A percentile compares a stretch with the other conserved stretches of the same genome.
These are phyloP conservation scores for Apiospora hydei DNA, from an alignment of 2,329 filamentous ascomycete genomes.

Conservation along the genomic window DNA sequence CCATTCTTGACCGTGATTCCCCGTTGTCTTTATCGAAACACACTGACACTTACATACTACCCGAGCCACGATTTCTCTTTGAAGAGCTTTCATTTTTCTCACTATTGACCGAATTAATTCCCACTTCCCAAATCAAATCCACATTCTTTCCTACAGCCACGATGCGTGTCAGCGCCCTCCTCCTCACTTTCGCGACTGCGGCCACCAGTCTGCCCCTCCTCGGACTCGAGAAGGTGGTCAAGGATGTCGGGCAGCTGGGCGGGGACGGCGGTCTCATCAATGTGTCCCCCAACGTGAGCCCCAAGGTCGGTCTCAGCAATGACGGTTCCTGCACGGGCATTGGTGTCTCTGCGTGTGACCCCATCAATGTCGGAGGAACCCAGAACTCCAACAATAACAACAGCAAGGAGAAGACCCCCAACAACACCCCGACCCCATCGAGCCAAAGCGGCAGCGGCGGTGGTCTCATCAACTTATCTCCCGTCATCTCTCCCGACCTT, in stretches of 20 bases:
- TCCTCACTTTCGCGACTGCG: not conserved
- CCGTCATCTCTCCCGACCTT: constrained; percentile 29
- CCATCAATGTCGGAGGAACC: constrained; percentile 35
- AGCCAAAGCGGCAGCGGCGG: constrained; percentile 18
- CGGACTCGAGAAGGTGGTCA: not conserved
- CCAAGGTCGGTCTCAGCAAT: constrained; percentile 28
- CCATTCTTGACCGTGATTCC: not conserved
- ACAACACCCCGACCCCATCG: not conserved
- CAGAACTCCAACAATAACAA: constrained; percentile 32
- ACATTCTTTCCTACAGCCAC: not conserved
- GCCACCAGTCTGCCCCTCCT: not conserved
- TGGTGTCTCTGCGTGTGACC: constrained; percentile 37
- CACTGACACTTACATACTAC: not conserved
- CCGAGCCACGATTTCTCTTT: not conserved
- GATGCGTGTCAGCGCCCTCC: not conserved
- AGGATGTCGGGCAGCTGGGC: not conserved
- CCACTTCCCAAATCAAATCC: not conserved
- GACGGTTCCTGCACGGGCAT: constrained; percentile 33
- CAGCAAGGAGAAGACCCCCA: constrained; percentile 2
- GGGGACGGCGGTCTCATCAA: constrained; percentile 28
- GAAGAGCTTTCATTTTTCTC: not conserved
- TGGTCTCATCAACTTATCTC: constrained; percentile 32
- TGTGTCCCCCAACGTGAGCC: constrained; percentile 30
- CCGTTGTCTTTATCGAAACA: not conserved
- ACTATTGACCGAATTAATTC: not conserved